Conservation (phyloP, 176 grass and related monocot genomes). For the Ensete ventricosum region DNA sequence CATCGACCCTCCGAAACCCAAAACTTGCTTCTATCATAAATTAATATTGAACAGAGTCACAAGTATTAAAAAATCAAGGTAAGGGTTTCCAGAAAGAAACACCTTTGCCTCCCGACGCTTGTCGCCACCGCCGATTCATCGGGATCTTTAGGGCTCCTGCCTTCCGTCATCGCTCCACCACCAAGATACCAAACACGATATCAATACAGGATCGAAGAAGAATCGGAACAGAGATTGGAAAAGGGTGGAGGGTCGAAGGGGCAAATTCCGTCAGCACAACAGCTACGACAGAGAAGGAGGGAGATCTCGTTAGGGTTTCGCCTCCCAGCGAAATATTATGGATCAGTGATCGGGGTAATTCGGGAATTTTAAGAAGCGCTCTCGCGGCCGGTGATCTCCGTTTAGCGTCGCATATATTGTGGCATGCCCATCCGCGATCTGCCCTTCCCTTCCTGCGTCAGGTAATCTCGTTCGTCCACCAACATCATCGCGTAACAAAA, state of each 20-base stretch:
- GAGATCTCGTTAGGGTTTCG: not conserved
- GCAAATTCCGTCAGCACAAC: not conserved
- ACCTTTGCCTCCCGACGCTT: constrained; percentile 7
- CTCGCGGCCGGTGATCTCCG: too few relatives aligned
- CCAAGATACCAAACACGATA: not conserved
- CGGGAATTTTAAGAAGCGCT: too few relatives aligned
- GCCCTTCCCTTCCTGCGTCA: too few relatives aligned
- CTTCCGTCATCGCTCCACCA: constrained; percentile 1
- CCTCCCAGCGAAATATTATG: not conserved
- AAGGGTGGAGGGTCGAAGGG: not conserved
- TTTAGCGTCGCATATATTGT: too few relatives aligned
- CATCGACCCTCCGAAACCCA: too few relatives aligned
- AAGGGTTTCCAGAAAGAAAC: not conserved
- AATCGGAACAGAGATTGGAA: not conserved
- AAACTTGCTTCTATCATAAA: too few relatives aligned
- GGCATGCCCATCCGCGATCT: too few relatives aligned
- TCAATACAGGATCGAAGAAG: not conserved
- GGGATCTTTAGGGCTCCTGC: not conserved
- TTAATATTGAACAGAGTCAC: too few relatives aligned
- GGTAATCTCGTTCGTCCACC: too few relatives aligned
- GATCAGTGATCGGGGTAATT: too few relatives aligned
- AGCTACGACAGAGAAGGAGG: not conserved
- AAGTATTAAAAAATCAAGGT: not conserved
- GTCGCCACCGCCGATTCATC: not conserved
- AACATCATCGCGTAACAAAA: too few relatives aligned